Evolutionary conservation across 2,329 filamentous ascomycete genomes (phyloP).

Genomic region (Chrysoporthe austroafricana): DNA sequence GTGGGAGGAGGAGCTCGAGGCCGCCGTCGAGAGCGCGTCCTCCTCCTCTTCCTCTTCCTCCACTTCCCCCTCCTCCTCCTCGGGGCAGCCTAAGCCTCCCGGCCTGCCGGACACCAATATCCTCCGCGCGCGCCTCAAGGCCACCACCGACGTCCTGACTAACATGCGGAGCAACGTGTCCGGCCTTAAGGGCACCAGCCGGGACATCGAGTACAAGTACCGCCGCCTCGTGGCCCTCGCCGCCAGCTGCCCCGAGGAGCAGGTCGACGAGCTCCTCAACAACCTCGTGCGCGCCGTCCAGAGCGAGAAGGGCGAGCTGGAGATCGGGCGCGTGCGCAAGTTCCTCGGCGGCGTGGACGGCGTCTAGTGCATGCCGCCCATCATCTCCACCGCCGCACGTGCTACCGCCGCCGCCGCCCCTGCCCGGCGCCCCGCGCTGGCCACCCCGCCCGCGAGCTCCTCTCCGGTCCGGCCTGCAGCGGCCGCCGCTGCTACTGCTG

Average conservation of each 20-base stretch:
- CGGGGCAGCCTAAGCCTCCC: constrained; percentile 41
- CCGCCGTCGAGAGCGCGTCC: constrained; percentile 48
- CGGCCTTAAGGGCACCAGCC: constrained; percentile 75
- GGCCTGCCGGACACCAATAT: constrained; percentile 62
- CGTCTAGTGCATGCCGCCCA: constrained; percentile 32
- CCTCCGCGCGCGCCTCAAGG: constrained; percentile 70
- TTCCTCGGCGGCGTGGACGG: constrained; percentile 81
- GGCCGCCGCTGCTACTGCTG: not conserved
- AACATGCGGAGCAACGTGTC: constrained; percentile 69
- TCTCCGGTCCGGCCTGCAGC: not conserved
- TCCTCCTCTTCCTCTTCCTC: constrained; percentile 38
- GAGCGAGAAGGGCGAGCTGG: constrained; percentile 77
- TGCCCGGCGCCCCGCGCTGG: not conserved
- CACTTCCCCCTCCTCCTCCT: constrained; percentile 16
- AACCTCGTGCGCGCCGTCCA: constrained; percentile 85
- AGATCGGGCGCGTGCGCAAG: constrained; percentile 75
- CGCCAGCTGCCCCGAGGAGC: constrained; percentile 75
- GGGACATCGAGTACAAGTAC: constrained; percentile 85
- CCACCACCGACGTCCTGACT: constrained; percentile 71
- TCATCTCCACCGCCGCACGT: not conserved
- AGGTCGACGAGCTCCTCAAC: constrained; percentile 81
- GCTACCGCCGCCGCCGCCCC: not conserved
- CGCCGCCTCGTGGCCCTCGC: constrained; percentile 86
- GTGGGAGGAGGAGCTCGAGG: constrained; percentile 60
- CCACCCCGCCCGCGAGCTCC: not conserved